Conservation (phyloP, 495 filamentous ascomycete genomes). For the Hypoxylon intermedium region DNA sequence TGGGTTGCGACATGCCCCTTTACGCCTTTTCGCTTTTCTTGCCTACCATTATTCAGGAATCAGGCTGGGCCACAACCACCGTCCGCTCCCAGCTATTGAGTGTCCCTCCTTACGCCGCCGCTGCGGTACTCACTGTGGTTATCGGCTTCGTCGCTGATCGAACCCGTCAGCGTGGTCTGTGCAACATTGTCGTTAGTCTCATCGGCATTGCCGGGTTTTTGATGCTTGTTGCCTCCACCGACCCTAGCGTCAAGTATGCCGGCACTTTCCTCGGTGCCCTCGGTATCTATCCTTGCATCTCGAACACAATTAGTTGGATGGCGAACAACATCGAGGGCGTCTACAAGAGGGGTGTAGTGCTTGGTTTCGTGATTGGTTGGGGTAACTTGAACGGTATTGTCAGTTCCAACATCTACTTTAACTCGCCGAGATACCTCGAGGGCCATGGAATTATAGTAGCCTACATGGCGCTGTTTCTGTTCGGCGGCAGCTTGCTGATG, state of each 20-base stretch:
- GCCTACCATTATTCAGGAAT: conserved; percentile 78
- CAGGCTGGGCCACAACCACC: conserved; percentile 65
- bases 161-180: conserved; percentile 77
- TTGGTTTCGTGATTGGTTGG: conserved; percentile 91
- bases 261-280: conserved; percentile 85
- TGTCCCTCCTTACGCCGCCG: conserved; percentile 88
- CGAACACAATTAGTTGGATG: conserved; percentile 91
- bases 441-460: conserved; percentile 58
- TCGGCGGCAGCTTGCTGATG: conserved; percentile 66
- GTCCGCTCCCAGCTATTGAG: conserved; percentile 80
- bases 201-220: conserved; percentile 79
- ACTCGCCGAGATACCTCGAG: conserved; percentile 52
- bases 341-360: conserved; percentile 86
- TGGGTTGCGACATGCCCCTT: conserved; percentile 76
- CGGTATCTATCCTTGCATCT: conserved; percentile 89
- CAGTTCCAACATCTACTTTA: conserved; percentile 70
- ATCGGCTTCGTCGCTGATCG: conserved; percentile 83
- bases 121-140: conserved; percentile 75
- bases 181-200: conserved; percentile 75
- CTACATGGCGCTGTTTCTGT: conserved; percentile 57
- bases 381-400: conserved; percentile 92
- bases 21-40: conserved; percentile 94
- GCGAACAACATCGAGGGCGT: conserved; percentile 91
- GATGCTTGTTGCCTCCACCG: conserved; percentile 71
- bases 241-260: conserved; percentile 75